Conservation (phyloP, 768 basidiomycete genomes). For the Boletus sp. region DNA sequence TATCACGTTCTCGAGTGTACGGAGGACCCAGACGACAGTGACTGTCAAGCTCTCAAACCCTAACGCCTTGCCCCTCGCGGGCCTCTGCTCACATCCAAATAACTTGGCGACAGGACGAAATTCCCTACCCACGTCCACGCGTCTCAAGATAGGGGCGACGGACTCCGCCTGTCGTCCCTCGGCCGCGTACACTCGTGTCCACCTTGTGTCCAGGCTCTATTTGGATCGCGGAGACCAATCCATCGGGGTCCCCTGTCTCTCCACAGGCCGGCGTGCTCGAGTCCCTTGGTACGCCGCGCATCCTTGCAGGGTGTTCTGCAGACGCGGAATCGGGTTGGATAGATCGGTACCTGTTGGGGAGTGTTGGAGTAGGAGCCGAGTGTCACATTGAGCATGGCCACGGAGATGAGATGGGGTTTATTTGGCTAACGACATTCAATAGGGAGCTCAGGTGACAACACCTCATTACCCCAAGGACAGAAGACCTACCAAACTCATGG, state of each 20-base stretch:
- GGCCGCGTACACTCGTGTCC: conserved; percentile 65
- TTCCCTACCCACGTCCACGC: not conserved
- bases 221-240: conserved; percentile 63
- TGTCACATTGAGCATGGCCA: not conserved
- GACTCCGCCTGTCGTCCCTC: no score
- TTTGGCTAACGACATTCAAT: no score
- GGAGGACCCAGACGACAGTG: conserved; percentile 28
- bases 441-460: no score
- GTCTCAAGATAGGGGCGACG: not conserved
- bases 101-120: no score
- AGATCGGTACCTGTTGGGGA: conserved; percentile 14
- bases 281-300: conserved; percentile 64
- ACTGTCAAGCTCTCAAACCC: conserved; percentile 66
- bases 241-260: conserved; percentile 58
- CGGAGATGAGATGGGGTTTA: no score
- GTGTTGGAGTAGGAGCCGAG: conserved; percentile 1
- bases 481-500: no score
- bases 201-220: conserved; percentile 70
- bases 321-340: conserved; percentile 23
- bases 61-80: conserved; percentile 61
- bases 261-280: conserved; percentile 70
- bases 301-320: conserved; percentile 44
- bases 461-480: no score
- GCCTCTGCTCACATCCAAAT: not conserved
- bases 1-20: conserved; percentile 38